Conservation (phyloP, 768 basidiomycete genomes). For the Chlorophyllum brunneum region DNA sequence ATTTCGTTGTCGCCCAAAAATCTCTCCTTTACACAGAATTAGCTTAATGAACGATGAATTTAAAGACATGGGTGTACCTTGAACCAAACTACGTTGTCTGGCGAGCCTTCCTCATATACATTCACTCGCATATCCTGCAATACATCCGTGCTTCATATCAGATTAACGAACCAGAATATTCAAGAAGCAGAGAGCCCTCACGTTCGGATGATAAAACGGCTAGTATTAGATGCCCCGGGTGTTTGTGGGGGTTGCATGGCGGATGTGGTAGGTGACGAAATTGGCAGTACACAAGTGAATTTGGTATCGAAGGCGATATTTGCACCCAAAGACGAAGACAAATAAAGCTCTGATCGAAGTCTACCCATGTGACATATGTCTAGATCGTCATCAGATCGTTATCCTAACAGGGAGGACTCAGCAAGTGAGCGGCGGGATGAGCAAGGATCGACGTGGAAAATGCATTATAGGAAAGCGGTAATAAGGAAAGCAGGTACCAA, state of each 20-base stretch:
- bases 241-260: conserved; percentile 1
- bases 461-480: neutral
- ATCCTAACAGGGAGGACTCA: neutral
- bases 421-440: neutral
- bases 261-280: too few relatives aligned
- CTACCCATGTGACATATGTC: too few relatives aligned
- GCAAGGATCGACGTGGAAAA: neutral
- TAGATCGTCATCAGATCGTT: too few relatives aligned
- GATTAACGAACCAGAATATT: conserved; percentile 4
- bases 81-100: conserved; percentile 62
- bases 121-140: conserved; percentile 66
- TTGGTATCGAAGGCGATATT: neutral
- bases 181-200: neutral
- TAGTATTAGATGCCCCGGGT: neutral
- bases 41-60: neutral
- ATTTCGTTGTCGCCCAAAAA: conserved; percentile 73
- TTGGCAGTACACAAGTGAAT: too few relatives aligned
- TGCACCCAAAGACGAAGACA: conserved; percentile 2
- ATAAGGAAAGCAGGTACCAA: conserved; percentile 4
- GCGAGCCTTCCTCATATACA: conserved; percentile 50
- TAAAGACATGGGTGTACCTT: conserved; percentile 42
- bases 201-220: conserved; percentile 4
- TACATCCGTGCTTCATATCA: conserved; percentile 59
- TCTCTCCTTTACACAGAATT: conserved; percentile 53
- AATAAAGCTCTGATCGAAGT: neutral